Evolutionary conservation across 192 early-diverging fungal genomes (phyloP).

Genomic region (Pilaira anomala): DNA sequence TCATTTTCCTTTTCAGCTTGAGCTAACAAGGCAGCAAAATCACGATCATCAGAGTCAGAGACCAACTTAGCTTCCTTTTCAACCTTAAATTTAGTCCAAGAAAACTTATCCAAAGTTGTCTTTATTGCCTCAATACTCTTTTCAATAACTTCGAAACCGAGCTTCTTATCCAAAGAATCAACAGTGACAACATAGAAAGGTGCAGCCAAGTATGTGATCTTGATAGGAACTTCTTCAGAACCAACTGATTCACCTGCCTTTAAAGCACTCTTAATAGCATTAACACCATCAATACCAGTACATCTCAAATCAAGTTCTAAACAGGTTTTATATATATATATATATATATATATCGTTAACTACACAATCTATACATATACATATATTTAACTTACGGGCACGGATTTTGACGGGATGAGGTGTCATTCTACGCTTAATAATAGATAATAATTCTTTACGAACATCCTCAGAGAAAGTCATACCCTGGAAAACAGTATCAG

Average conservation of each 20-base stretch:
- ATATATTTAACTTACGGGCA: constrained; percentile 52
- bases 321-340: neutral
- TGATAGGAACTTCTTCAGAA: constrained; percentile 75
- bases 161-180: constrained; percentile 76
- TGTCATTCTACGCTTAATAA: constrained; percentile 88
- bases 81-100: constrained; percentile 69
- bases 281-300: constrained; percentile 92
- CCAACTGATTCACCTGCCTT: constrained; percentile 80
- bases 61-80: constrained; percentile 91
- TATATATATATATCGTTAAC: constrained; percentile 15
- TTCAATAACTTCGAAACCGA: constrained; percentile 86
- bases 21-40: constrained; percentile 87
- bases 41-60: constrained; percentile 88
- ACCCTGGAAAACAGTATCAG: constrained; percentile 82
- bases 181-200: constrained; percentile 93
- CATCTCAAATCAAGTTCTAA: constrained; percentile 91
- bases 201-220: constrained; percentile 87
- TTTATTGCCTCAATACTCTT: constrained; percentile 81
- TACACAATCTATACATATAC: neutral
- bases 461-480: constrained; percentile 63
- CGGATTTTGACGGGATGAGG: constrained; percentile 96
- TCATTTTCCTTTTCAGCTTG: constrained; percentile 88
- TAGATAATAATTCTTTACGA: constrained; percentile 70
- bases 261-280: constrained; percentile 90
- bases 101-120: constrained; percentile 67